These are phyloP conservation scores for Aphelidium insulamus DNA, from an alignment of 371 early-diverging fungal species.

Conservation along the genomic window DNA sequence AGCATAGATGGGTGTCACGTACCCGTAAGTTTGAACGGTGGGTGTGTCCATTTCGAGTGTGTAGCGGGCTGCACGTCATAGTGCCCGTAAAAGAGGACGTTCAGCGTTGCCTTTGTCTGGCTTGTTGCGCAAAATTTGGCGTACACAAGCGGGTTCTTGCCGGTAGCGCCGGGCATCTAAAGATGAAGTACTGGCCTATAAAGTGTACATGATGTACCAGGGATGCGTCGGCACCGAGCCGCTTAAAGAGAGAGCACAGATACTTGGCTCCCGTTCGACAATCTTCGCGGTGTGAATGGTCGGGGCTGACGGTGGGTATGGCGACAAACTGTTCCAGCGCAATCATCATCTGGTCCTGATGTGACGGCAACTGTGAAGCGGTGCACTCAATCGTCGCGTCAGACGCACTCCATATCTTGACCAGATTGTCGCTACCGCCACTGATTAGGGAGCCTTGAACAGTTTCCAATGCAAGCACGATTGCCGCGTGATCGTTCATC, in stretches of 20 bases:
- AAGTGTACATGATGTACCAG: conserved; percentile 14
- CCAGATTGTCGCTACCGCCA: conserved; percentile 39
- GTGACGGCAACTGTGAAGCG: neutral
- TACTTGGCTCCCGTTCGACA: conserved; percentile 52
- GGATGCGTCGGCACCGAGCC: conserved; percentile 43
- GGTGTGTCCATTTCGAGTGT: conserved; percentile 25
- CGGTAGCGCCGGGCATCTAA: conserved; percentile 27
- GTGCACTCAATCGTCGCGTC: neutral
- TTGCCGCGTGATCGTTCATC: conserved; percentile 31
- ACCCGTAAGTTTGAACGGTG: conserved; percentile 27
- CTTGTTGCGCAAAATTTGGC: conserved; percentile 30
- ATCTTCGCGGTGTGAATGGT: conserved; percentile 34
- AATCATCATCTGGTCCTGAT: conserved; percentile 23
- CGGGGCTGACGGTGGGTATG: conserved; percentile 41
- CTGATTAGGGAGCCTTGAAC: conserved; percentile 26
- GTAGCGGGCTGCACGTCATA: conserved; percentile 60
- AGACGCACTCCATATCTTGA: conserved; percentile 24
- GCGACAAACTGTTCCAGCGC: conserved; percentile 45
- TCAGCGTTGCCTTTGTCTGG: conserved; percentile 8
- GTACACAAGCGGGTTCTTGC: conserved; percentile 50
- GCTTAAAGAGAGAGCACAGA: conserved; percentile 36
- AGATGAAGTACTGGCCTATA: neutral
- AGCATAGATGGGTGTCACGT: neutral
- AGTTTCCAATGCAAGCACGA: conserved; percentile 39
- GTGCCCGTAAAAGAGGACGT: conserved; percentile 58